These are phyloP conservation scores for Hansenula anomala DNA, from an alignment of 1,139 yeast genomes.

Conservation along the genomic window DNA sequence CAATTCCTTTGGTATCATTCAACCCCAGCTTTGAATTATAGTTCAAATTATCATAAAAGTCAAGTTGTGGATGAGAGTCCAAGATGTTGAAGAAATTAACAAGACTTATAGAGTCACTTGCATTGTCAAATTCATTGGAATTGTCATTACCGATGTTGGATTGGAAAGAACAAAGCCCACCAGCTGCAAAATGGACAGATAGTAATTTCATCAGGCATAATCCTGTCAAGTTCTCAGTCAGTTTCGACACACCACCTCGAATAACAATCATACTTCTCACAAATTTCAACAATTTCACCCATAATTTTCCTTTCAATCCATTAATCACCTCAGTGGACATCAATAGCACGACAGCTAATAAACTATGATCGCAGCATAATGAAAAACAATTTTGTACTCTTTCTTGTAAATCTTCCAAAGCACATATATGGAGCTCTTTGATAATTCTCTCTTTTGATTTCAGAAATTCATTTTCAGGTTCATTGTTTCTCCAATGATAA, in stretches of 20 bases:
- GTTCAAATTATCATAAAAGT: slow-evolving; percentile 10
- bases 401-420: slow-evolving; percentile 3
- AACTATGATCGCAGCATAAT: slow-evolving; percentile 11
- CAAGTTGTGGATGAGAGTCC: slow-evolving; percentile 5
- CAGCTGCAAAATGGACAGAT: slow-evolving; percentile 4
- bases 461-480: slow-evolving; percentile 5
- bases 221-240: slow-evolving; percentile 8
- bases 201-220: slow-evolving; percentile 8
- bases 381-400: background rate
- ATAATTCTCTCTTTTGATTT: slow-evolving; percentile 4
- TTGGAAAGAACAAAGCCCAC: slow-evolving; percentile 8
- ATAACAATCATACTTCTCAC: background rate
- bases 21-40: slow-evolving; percentile 3
- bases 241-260: slow-evolving; percentile 11
- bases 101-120: slow-evolving; percentile 5
- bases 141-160: slow-evolving; percentile 6
- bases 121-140: background rate
- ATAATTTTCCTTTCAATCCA: slow-evolving; percentile 7
- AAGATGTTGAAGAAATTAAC: slow-evolving; percentile 5
- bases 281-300: slow-evolving; percentile 4
- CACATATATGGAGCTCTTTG: slow-evolving; percentile 4
- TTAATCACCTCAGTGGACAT: slow-evolving; percentile 6
- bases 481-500: slow-evolving; percentile 3
- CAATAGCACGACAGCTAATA: slow-evolving; percentile 7
- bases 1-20: slow-evolving; percentile 5